Percentiles rank a stretch among this genome's conserved stretches.
These are phyloP conservation scores for Penicillium freii DNA, from an alignment of 2,329 filamentous ascomycete species.

Conservation along the genomic window DNA sequence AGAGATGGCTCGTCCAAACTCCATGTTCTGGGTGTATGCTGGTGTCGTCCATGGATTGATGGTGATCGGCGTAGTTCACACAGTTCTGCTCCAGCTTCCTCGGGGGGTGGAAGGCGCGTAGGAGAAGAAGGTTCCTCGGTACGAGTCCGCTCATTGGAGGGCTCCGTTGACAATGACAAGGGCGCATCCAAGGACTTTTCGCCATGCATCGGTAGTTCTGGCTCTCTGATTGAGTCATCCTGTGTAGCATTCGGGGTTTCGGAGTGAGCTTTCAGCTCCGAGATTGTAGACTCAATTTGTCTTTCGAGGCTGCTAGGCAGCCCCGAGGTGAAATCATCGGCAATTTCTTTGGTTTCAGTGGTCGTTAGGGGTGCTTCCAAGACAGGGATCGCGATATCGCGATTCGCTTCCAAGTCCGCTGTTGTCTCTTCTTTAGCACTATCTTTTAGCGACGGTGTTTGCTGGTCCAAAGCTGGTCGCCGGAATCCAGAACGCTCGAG, in stretches of 20 bases:
- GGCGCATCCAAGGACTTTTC: slow-evolving; percentile 31
- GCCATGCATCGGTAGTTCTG: slow-evolving; percentile 8
- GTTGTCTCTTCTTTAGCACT: slow-evolving; percentile 42
- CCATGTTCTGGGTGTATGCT: slow-evolving; percentile 29
- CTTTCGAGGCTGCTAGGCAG: slow-evolving; percentile 6
- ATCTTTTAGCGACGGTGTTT: slow-evolving; percentile 35
- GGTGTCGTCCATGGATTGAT: slow-evolving; percentile 39
- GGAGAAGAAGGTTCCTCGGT: slow-evolving; percentile 9
- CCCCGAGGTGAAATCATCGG: slow-evolving; percentile 38
- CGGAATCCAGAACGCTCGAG: slow-evolving; percentile 36
- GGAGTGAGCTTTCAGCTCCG: slow-evolving; percentile 6
- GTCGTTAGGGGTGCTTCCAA: slow-evolving; percentile 44
- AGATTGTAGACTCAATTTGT: slow-evolving; percentile 9
- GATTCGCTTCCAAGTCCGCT: slow-evolving; percentile 33
- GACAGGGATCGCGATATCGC: slow-evolving; percentile 48
- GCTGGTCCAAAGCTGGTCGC: slow-evolving; percentile 23
- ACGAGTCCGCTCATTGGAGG: slow-evolving; percentile 5
- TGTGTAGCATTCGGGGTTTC: slow-evolving; percentile 1
- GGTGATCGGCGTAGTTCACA: slow-evolving; percentile 35
- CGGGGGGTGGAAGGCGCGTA: slow-evolving; percentile 17
- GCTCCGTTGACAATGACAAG: slow-evolving; percentile 12
- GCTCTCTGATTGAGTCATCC: slow-evolving; percentile 9
- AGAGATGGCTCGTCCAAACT: slow-evolving; percentile 28
- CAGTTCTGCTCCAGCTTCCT: slow-evolving; percentile 18
- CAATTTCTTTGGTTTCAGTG: slow-evolving; percentile 42